phyloP scores from a whole-genome alignment of 805 yeast genomes.

The Alloascoidea africana region DNA sequence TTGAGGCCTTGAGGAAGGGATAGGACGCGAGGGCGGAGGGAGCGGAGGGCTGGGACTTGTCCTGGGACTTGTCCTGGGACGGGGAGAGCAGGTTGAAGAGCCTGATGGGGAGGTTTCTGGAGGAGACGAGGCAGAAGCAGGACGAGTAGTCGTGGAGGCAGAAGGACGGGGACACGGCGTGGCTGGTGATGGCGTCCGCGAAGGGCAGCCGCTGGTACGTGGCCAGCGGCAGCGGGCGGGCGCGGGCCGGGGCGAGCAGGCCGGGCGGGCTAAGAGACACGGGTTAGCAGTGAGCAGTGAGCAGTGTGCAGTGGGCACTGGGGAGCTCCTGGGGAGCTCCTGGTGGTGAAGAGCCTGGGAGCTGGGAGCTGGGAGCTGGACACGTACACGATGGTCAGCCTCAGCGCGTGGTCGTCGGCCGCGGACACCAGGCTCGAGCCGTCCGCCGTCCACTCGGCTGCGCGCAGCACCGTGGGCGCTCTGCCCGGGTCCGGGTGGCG shows the following conservation, averaged over 20 bases:
- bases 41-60: slow-evolving; percentile 3
- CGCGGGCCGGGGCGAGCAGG: slow-evolving; percentile 4
- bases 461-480: too few relatives aligned
- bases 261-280: slow-evolving; percentile 6
- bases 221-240: slow-evolving; percentile 5
- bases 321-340: background rate
- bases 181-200: slow-evolving; percentile 7
- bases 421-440: slow-evolving; percentile 11
- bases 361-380: too few relatives aligned
- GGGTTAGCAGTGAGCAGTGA: background rate
- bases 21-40: slow-evolving; percentile 5
- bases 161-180: slow-evolving; percentile 8
- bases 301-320: background rate
- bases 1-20: slow-evolving; percentile 4
- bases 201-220: slow-evolving; percentile 6
- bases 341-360: background rate
- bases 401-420: slow-evolving; percentile 9
- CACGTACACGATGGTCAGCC: slow-evolving; percentile 7
- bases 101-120: slow-evolving; percentile 8
- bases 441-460: slow-evolving; percentile 13
- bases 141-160: slow-evolving; percentile 5
- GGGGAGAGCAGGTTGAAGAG: slow-evolving; percentile 7
- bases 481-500: too few relatives aligned
- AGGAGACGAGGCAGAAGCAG: slow-evolving; percentile 8
- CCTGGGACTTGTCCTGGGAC: slow-evolving; percentile 4